phyloP scores from a whole-genome alignment of 305 asterid genomes.

The Fraxinus sp. region DNA sequence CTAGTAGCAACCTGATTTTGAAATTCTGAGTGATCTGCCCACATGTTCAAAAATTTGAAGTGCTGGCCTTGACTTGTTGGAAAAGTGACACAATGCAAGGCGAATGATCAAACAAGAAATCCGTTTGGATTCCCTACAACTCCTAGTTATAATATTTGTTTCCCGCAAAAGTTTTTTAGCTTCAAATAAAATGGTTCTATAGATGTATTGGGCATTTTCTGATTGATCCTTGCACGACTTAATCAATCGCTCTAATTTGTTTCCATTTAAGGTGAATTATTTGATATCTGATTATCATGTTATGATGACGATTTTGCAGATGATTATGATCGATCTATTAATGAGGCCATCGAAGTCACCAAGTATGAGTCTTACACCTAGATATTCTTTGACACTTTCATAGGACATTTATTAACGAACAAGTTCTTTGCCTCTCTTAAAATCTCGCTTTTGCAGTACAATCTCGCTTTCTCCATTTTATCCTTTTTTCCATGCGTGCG shows the following conservation, averaged over 20 bases:
- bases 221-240: neutral
- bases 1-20: neutral
- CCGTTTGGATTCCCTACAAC: neutral
- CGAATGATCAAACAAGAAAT: neutral
- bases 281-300: neutral
- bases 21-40: neutral
- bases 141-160: neutral
- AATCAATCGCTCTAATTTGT: neutral
- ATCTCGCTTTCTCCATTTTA: neutral
- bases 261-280: neutral
- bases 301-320: conserved; percentile 32
- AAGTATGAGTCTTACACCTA: conserved; percentile 29
- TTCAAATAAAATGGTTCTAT: neutral
- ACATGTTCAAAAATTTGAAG: neutral
- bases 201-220: neutral
- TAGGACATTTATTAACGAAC: neutral
- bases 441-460: neutral
- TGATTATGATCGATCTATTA: conserved; percentile 49
- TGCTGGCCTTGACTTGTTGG: neutral
- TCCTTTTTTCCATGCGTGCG: neutral
- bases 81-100: neutral
- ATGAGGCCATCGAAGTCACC: conserved; percentile 46
- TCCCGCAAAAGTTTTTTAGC: neutral
- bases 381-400: neutral
- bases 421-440: neutral